These are phyloP conservation scores for Stagonosporopsis rhizophila DNA, from an alignment of 2,329 filamentous ascomycete species.

Conservation along the genomic window DNA sequence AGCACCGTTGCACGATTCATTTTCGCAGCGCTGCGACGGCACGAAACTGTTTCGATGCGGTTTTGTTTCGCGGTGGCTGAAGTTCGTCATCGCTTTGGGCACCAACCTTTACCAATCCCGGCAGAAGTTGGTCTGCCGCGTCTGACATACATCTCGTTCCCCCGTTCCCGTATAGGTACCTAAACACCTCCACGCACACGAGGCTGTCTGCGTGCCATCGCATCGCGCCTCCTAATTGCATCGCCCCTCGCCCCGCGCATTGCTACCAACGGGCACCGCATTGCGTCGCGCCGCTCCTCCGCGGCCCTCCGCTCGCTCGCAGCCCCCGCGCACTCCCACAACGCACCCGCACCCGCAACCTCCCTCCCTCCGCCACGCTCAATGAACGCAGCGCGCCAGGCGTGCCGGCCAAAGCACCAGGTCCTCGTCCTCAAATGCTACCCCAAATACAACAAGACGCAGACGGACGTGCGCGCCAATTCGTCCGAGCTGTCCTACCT, in stretches of 20 bases:
- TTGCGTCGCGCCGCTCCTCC: background rate
- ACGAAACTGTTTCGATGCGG: background rate
- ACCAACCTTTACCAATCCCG: slow-evolving; percentile 10
- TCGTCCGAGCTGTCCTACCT: slow-evolving; percentile 96
- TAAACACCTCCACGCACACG: background rate
- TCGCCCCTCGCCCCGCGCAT: background rate
- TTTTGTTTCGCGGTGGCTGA: background rate
- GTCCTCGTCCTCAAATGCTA: slow-evolving; percentile 96
- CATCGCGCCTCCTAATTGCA: background rate
- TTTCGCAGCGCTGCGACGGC: background rate
- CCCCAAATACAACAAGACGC: slow-evolving; percentile 85
- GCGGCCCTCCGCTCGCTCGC: slow-evolving; percentile 9
- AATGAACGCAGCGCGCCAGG: slow-evolving; percentile 67
- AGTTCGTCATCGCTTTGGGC: slow-evolving; percentile 18
- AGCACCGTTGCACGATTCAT: background rate
- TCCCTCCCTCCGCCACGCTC: slow-evolving; percentile 9
- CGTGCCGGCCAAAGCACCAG: slow-evolving; percentile 90
- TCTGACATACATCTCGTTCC: slow-evolving; percentile 12
- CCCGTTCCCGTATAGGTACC: background rate
- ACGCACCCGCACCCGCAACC: background rate
- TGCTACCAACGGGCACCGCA: background rate
- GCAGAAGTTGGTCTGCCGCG: slow-evolving; percentile 11
- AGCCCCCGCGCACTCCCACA: background rate
- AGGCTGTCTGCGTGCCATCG: slow-evolving; percentile 6
- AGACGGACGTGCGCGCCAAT: slow-evolving; percentile 90